These are phyloP conservation scores for Basidiobolus meristosporus DNA, from an alignment of 371 early-diverging fungal genomes.

Conservation along the genomic window DNA sequence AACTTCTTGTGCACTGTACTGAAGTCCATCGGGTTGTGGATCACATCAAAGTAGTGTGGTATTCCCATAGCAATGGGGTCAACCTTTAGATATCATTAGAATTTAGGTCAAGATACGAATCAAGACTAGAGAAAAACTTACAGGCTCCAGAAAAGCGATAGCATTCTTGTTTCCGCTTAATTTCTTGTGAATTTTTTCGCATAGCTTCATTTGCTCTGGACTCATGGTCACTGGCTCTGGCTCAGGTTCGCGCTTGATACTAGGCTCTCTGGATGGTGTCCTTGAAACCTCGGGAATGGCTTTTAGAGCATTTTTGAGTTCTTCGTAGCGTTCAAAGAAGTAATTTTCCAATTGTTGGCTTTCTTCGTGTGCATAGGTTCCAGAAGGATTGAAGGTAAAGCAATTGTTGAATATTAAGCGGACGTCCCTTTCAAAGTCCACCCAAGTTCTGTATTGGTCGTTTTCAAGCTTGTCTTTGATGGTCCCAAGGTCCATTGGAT, in stretches of 20 bases:
- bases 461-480: constrained; percentile 68
- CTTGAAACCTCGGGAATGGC: no score
- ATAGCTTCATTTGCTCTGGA: constrained; percentile 7
- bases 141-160: constrained; percentile 21
- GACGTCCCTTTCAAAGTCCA: constrained; percentile 70
- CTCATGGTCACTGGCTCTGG: constrained; percentile 8
- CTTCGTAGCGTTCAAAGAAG: constrained; percentile 39
- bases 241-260: constrained; percentile 1
- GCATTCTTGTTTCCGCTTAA: constrained; percentile 16
- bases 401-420: constrained; percentile 88
- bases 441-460: constrained; percentile 45
- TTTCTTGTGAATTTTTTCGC: constrained; percentile 13
- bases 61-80: constrained; percentile 46
- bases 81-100: constrained; percentile 10
- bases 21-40: constrained; percentile 95
- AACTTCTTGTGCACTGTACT: constrained; percentile 72
- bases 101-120: neutral
- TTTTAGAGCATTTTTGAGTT: no score
- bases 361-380: constrained; percentile 70
- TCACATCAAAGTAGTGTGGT: constrained; percentile 60
- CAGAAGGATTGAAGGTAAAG: constrained; percentile 79
- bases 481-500: constrained; percentile 98
- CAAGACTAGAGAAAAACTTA: constrained; percentile 4
- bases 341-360: constrained; percentile 54
- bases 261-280: constrained; percentile 5